Evolutionary conservation across 2,329 filamentous ascomycete species (phyloP), one percentile per base, ranked within the genome.

Genomic region (Biscogniauxia mediterranea): DNA sequence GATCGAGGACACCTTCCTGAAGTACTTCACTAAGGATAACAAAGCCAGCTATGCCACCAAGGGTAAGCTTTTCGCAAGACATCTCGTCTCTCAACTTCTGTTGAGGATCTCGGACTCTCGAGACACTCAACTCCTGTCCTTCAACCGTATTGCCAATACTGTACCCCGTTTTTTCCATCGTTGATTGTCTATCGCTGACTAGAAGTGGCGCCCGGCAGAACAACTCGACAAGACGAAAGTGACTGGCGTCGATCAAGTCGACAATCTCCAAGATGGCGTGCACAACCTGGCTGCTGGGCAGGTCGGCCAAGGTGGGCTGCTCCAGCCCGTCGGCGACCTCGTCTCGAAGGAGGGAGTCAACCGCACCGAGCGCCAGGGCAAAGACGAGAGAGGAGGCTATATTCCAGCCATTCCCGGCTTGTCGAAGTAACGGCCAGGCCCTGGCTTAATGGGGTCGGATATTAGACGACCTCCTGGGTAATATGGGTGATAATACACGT

Each of bases 21-120:
- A 82, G 57, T 91, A 85, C 81, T 91, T 91, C 75, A 90, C 88
- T 69, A 89, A 88, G 64, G 88, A 91, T 71, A 92, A 92, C 81
- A 91, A 92, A 76, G 84, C 88, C 5, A 88, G 84, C 72, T 92
- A 92, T 70, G 80, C 85, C 5, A 82, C 88, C 1, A 91, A 89
- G 75, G 83, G 89, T 90, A 74, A 38, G 78, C 74, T 46, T 11
- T 46, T n/a, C 23, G 23, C 23, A 32, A 46, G 5, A 46, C 17
- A 46, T 46, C 1, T 2, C 11, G 13, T 42, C 38, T 11, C 9
- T 42, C 13, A 15, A 42, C 13, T 17, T 9, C n/a, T n/a, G n/a
- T n/a, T n/a, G n/a, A n/a, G 13, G 38, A 17, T 17, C 15, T 17
- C 5, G 15, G 38, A 42, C n/a, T n/a, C n/a, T n/a, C n/a, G n/a